phyloP scores from a whole-genome alignment of 202 grass and related monocot species.

The Bolboschoenoplectus hybrid region DNA sequence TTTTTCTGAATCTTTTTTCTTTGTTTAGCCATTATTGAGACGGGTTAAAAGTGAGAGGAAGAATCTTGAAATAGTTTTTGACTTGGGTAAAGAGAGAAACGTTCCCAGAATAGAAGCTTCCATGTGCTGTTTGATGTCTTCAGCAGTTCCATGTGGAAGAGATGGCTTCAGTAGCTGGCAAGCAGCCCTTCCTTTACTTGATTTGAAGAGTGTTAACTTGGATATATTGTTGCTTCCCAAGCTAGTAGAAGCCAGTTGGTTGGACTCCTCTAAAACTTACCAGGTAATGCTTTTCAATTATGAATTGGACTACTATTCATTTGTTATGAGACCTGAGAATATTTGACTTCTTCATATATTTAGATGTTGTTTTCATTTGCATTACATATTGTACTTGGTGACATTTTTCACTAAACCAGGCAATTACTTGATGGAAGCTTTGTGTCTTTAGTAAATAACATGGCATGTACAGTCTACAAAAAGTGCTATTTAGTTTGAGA shows the following conservation, averaged over 20 bases:
- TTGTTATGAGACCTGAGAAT: not conserved
- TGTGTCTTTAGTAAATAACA: not conserved
- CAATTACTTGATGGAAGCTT: not conserved
- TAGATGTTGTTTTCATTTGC: not conserved
- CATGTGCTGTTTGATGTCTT: slow-evolving; percentile 66
- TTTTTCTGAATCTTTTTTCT: slow-evolving; percentile 49
- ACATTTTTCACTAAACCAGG: not conserved
- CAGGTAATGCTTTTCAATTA: slow-evolving; percentile 51
- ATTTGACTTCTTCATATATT: not conserved
- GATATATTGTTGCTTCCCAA: slow-evolving; percentile 70
- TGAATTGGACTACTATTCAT: slow-evolving; percentile 7
- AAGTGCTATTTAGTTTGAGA: not conserved
- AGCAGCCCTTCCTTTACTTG: slow-evolving; percentile 71
- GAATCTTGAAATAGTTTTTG: slow-evolving; percentile 51
- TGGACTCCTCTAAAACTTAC: slow-evolving; percentile 50
- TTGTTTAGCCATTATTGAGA: slow-evolving; percentile 55
- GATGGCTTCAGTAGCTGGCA: slow-evolving; percentile 62
- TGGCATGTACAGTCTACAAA: slow-evolving; percentile 6
- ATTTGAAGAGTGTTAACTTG: slow-evolving; percentile 82
- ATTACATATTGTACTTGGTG: not conserved
- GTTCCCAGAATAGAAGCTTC: slow-evolving; percentile 38
- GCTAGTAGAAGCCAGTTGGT: slow-evolving; percentile 53
- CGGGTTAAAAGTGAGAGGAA: slow-evolving; percentile 60
- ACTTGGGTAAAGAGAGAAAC: slow-evolving; percentile 35
- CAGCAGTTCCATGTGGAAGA: slow-evolving; percentile 48